Conservation (phyloP, 2,329 filamentous ascomycete species). For the Apiospora hydei region DNA sequence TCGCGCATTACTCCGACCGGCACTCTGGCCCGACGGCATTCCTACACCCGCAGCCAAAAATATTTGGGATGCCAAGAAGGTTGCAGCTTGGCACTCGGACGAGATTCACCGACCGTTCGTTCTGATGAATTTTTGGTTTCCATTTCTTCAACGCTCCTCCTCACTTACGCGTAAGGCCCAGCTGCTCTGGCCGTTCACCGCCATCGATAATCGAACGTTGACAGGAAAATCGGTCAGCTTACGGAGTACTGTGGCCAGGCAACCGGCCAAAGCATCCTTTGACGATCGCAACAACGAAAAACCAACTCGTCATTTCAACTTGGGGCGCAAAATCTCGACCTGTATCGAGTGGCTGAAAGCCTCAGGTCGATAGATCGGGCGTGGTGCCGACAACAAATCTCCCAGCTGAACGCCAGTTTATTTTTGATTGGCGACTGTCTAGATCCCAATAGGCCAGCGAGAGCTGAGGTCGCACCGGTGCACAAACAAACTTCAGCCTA, state of each 20-base stretch:
- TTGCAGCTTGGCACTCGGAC: background rate
- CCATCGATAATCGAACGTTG: background rate
- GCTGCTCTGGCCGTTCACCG: background rate
- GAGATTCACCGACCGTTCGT: background rate
- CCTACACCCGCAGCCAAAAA: background rate
- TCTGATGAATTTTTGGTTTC: background rate
- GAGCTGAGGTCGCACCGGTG: background rate
- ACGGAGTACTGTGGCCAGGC: background rate
- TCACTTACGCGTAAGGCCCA: background rate
- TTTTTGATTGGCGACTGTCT: background rate
- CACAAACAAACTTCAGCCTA: conserved; percentile 10
- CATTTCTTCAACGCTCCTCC: conserved; percentile 14
- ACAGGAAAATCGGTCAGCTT: conserved; percentile 1
- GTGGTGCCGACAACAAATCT: background rate
- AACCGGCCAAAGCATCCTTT: background rate
- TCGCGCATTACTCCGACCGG: conserved; percentile 1
- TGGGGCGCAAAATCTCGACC: background rate
- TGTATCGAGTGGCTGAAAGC: background rate
- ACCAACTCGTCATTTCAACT: background rate
- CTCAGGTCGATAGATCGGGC: background rate
- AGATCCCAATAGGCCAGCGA: background rate
- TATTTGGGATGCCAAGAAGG: background rate
- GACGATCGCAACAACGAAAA: background rate
- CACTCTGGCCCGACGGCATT: background rate
- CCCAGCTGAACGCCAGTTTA: background rate